Base-by-base conservation (phyloP, 2,329 filamentous ascomycete species). In the Tolypocladium sp. region DNA sequence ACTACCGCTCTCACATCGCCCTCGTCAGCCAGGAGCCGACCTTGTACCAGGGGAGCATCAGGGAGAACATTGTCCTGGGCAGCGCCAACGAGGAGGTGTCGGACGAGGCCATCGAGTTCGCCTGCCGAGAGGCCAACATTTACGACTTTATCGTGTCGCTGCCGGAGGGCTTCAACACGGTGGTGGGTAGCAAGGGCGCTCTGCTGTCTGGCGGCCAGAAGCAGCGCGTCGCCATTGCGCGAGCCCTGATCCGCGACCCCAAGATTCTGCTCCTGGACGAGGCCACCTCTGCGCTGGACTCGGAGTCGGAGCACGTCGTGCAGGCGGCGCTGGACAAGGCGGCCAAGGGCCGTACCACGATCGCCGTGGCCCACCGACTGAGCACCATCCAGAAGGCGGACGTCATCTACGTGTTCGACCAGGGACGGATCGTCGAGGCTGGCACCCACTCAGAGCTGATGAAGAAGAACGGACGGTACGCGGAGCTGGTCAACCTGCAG, bases 1-100 rank as follows among this genome's bases (percentile, higher is more conserved):
- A 92, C 58, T 97, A 97, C 76, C 88, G 94, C 57, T 86, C 82
- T 22, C 85, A 87, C 71, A 83, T 97, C 63, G 89, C 93, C 0
- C 86, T 99, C 12, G 93, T 99, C 17, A 92, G 89, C 40, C 94
- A 97, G 70, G 94, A 97, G 71, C 93, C 94, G 0, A 96, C 93
- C 0, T 77, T 99, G 0, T 99, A 97, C 74, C 92, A 96, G 72
- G 94, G 93, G 51, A 92, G 89, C 0, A 91, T 99, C 67, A 84
- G 82, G 64, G 92, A 97, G 40, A 97, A 97, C 70, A 91, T 97
- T 62, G 75, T 96, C 6, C 82, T 97, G 2, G 91, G 92, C 13
- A 85, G 85, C 44, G 77, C 88, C 9, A 77, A 80, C 15, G 83
- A 88, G 7, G 79, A 86, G 35, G 82, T 94, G 1, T 74, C 84